Evolutionary conservation across 306 rosid genomes (phyloP).

Genomic region (Acacia melanoxylon): DNA sequence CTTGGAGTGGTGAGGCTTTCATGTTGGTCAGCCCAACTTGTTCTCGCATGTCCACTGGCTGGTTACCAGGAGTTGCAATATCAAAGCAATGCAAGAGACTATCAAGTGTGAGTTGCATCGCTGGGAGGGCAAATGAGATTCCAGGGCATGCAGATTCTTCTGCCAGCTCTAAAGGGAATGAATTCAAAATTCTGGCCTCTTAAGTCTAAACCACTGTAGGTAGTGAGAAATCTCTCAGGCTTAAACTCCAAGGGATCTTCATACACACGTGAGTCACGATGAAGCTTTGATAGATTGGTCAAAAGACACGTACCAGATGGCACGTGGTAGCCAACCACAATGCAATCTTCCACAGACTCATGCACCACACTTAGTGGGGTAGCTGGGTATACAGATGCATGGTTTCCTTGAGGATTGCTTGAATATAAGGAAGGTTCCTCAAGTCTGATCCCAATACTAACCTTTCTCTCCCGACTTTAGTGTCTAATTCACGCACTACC

Average conservation of each 20-base stretch:
- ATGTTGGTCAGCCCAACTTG: slow-evolving; percentile 23
- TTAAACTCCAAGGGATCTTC: slow-evolving; percentile 28
- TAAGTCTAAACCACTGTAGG: slow-evolving; percentile 25
- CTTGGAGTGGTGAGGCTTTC: slow-evolving; percentile 22
- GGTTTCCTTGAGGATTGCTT: slow-evolving; percentile 55
- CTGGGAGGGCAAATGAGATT: slow-evolving; percentile 13
- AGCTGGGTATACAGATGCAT: slow-evolving; percentile 49
- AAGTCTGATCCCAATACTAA: slow-evolving; percentile 37
- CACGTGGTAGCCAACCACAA: slow-evolving; percentile 43
- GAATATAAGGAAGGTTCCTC: slow-evolving; percentile 36
- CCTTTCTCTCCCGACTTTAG: slow-evolving; percentile 3
- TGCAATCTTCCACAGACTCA: slow-evolving; percentile 46
- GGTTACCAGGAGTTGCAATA: background rate
- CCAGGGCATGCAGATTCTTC: slow-evolving; percentile 48
- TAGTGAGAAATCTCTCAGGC: slow-evolving; percentile 44
- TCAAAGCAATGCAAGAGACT: slow-evolving; percentile 37
- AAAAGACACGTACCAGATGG: slow-evolving; percentile 48
- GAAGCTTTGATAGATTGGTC: slow-evolving; percentile 46
- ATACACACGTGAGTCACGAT: slow-evolving; percentile 31
- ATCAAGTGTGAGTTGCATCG: slow-evolving; percentile 26
- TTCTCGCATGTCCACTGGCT: slow-evolving; percentile 36
- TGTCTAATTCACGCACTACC: slow-evolving; percentile 33
- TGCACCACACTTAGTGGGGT: slow-evolving; percentile 42
- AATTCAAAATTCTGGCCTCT: slow-evolving; percentile 35
- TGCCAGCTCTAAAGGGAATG: slow-evolving; percentile 45